A percentile compares a stretch with the other conserved stretches of the same genome.
Conservation (phyloP, 139 green algal species). For the Picochlorum sp. region DNA sequence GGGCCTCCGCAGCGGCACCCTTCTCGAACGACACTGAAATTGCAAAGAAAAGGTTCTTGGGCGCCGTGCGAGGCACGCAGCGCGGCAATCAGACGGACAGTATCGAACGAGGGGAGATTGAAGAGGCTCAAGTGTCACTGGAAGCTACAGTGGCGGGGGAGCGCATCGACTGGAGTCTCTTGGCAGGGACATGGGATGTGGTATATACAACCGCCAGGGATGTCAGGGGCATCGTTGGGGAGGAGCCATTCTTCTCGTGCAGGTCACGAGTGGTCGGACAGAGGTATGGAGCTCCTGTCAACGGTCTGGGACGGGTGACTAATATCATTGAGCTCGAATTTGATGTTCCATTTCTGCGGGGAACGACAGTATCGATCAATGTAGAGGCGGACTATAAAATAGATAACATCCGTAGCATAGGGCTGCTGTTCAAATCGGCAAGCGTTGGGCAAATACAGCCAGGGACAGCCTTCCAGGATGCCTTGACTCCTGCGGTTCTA, state of each 20-base stretch:
- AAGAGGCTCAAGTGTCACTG: constrained; percentile 28
- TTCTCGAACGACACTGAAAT: no score
- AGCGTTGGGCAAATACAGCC: constrained; percentile 24
- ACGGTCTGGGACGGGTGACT: constrained; percentile 22
- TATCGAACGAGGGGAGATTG: constrained; percentile 24
- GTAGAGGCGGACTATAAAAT: constrained; percentile 35
- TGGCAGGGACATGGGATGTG: constrained; percentile 36
- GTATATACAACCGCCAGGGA: constrained; percentile 43
- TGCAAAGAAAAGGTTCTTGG: no score
- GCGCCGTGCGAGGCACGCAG: constrained; percentile 11
- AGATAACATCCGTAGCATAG: constrained; percentile 25
- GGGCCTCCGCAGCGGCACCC: neutral
- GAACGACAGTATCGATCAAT: constrained; percentile 7
- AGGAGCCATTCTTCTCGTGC: neutral
- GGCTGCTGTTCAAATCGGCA: constrained; percentile 20
- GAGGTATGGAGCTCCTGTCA: constrained; percentile 32
- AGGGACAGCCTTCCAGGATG: constrained; percentile 17
- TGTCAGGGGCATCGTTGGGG: constrained; percentile 27
- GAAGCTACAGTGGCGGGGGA: neutral
- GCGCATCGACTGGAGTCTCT: constrained; percentile 22
- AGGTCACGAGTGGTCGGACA: constrained; percentile 13
- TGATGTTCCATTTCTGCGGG: constrained; percentile 10
- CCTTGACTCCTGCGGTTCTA: constrained; percentile 34
- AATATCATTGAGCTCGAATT: constrained; percentile 41
- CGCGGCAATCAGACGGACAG: constrained; percentile 13